Evolutionary conservation across 2,329 filamentous ascomycete species (phyloP).

Genomic region (Clarireedia monteithiana): DNA sequence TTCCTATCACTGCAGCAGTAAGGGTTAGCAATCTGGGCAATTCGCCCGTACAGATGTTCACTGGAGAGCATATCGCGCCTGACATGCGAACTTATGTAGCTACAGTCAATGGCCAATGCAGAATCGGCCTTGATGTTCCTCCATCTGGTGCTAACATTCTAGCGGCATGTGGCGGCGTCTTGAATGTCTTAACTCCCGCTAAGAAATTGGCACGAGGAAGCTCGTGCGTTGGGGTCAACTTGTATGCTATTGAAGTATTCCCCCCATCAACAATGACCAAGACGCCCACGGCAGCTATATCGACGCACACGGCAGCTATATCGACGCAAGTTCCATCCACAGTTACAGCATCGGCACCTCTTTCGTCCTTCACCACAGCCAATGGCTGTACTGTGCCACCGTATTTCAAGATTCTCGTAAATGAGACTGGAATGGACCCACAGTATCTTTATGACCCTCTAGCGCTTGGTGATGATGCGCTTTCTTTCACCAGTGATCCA

Average conservation of each 20-base stretch:
- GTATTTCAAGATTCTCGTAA: conserved; percentile 14
- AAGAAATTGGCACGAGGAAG: background rate
- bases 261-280: background rate
- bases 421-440: background rate
- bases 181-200: conserved; percentile 12
- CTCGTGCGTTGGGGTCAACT: conserved; percentile 1
- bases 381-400: conserved; percentile 11
- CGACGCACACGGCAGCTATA: background rate
- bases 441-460: conserved; percentile 16
- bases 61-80: conserved; percentile 4
- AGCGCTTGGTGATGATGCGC: conserved; percentile 11
- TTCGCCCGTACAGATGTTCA: conserved; percentile 13
- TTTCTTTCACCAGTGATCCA: conserved; percentile 9
- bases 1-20: conserved; percentile 9
- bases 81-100: conserved; percentile 10
- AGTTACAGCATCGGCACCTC: background rate
- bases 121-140: conserved; percentile 3
- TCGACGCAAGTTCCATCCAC: background rate
- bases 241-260: conserved; percentile 9
- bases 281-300: background rate
- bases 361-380: background rate
- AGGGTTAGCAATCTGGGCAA: conserved; percentile 9
- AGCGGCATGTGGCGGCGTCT: conserved; percentile 10
- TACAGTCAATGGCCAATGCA: conserved; percentile 5
- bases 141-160: conserved; percentile 6